Conservation (phyloP, 1,284 basidiomycete genomes). For the Bjerkandera adusta region DNA sequence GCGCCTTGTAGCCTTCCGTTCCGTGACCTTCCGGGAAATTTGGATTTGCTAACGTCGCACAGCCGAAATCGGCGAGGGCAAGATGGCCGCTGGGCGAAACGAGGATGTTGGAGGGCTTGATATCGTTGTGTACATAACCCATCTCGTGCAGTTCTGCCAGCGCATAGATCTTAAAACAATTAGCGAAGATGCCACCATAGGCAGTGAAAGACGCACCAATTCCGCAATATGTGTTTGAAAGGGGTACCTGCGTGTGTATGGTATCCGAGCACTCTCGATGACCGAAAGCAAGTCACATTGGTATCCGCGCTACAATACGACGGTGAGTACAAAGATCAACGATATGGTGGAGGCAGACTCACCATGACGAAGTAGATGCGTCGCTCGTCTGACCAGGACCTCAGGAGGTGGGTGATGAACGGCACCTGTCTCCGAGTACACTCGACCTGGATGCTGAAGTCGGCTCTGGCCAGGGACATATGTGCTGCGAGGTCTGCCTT, state of each 20-base stretch:
- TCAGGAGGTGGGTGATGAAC: slow-evolving; percentile 4
- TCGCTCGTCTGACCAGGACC: slow-evolving; percentile 8
- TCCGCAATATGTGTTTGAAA: slow-evolving; percentile 1
- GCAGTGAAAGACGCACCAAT: slow-evolving; percentile 1
- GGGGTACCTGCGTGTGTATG: neutral
- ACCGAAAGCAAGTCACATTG: neutral
- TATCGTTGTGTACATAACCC: slow-evolving; percentile 31
- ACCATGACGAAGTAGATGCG: slow-evolving; percentile 19
- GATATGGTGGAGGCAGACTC: neutral
- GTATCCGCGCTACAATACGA: neutral
- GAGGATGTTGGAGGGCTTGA: slow-evolving; percentile 22
- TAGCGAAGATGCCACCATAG: neutral
- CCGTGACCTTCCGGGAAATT: neutral
- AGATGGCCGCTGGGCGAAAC: slow-evolving; percentile 14
- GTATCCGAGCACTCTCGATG: neutral
- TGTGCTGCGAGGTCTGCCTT: too few relatives aligned
- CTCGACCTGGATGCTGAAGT: too few relatives aligned
- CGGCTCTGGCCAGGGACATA: too few relatives aligned
- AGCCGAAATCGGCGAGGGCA: slow-evolving; percentile 16
- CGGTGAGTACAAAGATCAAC: neutral
- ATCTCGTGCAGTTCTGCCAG: slow-evolving; percentile 58
- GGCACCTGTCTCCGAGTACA: too few relatives aligned
- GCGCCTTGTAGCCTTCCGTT: slow-evolving; percentile 12
- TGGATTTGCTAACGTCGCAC: neutral
- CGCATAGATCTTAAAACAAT: slow-evolving; percentile 28